phyloP scores from a whole-genome alignment of 2,329 filamentous ascomycete genomes.

The Penicillium sp. region DNA sequence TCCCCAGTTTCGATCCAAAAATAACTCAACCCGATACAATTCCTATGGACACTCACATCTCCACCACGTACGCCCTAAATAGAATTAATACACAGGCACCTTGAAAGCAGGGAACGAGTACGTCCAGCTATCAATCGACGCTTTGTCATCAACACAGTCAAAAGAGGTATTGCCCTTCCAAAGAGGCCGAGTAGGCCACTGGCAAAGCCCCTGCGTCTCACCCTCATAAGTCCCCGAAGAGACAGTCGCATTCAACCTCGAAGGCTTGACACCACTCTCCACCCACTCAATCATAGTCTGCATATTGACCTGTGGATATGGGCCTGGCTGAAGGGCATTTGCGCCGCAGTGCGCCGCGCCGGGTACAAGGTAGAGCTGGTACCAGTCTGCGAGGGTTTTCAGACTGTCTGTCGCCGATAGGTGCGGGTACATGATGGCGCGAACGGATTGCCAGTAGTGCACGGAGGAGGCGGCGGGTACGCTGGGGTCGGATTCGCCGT shows the following conservation, averaged over 20 bases:
- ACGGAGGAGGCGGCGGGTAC: too few relatives aligned
- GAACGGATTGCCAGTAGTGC: too few relatives aligned
- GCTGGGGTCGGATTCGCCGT: too few relatives aligned
- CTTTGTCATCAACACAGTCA: constrained; percentile 7
- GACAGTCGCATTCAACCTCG: constrained; percentile 45
- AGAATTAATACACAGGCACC: constrained; percentile 37
- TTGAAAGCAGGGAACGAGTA: constrained; percentile 10
- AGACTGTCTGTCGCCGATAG: too few relatives aligned
- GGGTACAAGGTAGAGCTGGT: too few relatives aligned
- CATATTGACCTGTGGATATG: constrained; percentile 50
- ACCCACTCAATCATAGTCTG: constrained; percentile 41
- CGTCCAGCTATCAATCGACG: constrained; percentile 39
- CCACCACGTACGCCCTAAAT: too few relatives aligned
- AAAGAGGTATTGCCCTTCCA: constrained; percentile 35
- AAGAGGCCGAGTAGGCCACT: constrained; percentile 35
- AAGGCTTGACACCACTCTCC: constrained; percentile 49
- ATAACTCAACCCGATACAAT: too few relatives aligned
- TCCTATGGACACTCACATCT: too few relatives aligned
- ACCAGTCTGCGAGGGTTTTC: too few relatives aligned
- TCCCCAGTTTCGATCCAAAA: too few relatives aligned
- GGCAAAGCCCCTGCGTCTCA: constrained; percentile 37
- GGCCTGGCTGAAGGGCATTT: constrained; percentile 39
- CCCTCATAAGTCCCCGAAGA: constrained; percentile 31
- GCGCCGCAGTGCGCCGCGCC: too few relatives aligned
- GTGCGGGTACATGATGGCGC: too few relatives aligned